Conservation (phyloP, 495 filamentous ascomycete species). For the Aspergillus panamensis region DNA sequence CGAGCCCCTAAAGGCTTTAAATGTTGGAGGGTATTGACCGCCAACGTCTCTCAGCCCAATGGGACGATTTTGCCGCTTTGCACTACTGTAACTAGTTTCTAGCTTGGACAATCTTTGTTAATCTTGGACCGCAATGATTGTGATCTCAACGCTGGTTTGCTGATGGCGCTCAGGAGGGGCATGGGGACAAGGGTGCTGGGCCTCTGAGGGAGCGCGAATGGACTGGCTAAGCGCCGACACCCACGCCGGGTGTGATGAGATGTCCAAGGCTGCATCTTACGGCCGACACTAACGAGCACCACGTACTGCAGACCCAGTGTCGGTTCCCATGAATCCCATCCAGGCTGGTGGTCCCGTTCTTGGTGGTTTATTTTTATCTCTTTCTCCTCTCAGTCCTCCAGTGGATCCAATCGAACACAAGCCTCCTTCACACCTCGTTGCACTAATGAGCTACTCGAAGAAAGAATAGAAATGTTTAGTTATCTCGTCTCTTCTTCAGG, state of each 20-base stretch:
- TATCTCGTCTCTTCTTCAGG: slow-evolving; percentile 15
- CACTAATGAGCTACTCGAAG: slow-evolving; percentile 27
- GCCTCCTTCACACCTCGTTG: slow-evolving; percentile 23
- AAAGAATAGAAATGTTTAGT: slow-evolving; percentile 30
- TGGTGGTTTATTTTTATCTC: slow-evolving; percentile 31
- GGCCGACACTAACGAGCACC: neutral
- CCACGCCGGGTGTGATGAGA: slow-evolving; percentile 27
- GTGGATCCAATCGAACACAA: slow-evolving; percentile 19
- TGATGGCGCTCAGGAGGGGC: neutral
- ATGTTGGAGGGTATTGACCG: neutral
- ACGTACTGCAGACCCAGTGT: slow-evolving; percentile 2
- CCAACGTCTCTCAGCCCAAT: neutral
- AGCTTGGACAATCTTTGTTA: slow-evolving; percentile 4
- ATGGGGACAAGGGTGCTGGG: neutral
- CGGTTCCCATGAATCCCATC: neutral
- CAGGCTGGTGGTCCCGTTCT: slow-evolving; percentile 6
- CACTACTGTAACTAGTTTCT: slow-evolving; percentile 5
- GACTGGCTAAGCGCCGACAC: slow-evolving; percentile 17
- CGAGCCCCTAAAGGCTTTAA: neutral
- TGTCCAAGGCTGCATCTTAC: slow-evolving; percentile 17
- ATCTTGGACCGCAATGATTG: slow-evolving; percentile 5
- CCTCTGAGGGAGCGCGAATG: slow-evolving; percentile 18
- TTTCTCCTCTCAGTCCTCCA: slow-evolving; percentile 5
- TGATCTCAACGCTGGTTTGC: slow-evolving; percentile 19
- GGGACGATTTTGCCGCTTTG: slow-evolving; percentile 10